Base-by-base conservation (phyloP, 202 grass and related monocot species). In the Zizania palustris region DNA sequence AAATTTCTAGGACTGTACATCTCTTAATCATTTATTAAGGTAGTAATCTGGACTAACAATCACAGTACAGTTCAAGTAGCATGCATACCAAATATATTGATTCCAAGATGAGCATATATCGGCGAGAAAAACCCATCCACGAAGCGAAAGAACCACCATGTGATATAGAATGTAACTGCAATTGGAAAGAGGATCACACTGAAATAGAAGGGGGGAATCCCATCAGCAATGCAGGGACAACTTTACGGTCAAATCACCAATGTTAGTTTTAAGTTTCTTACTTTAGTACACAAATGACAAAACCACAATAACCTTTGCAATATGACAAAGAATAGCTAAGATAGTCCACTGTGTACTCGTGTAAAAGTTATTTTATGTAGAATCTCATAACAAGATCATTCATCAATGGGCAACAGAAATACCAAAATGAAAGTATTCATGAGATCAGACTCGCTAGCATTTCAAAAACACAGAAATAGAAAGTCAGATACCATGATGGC, bases 101-200 rank as follows among this genome's bases (percentile, higher is more conserved):
- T 92, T 65, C 87, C 87, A 10, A 90, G 80, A 72, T 88, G 89
- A 72, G 80, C 82, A 92, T 96, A 96, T 59, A 96, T 90, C 54
- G 89, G 93, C 44, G 93, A 96, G 78, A 96, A 96, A 87, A 96
- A 92, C 1, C 90, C 90, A 76, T 96, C 93, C 41, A 96, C 93
- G 82, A 96, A 92, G 37, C 72, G 21, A 78, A 96, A 90, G 79
- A 96, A 92, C 93, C 93, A 96, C 89, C 93, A 96, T 34, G 93
- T 96, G 67, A 92, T 85, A 78, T 96, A 96, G 76, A 96, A 96
- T 58, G 93, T 96, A 49, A 96, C 79, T 54, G 93, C 87, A 37
- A 96, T 96, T 42, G 93, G 93, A 60, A 96, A 85, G 22, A 96
- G 81, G 78, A 96, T 96, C 60, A 96, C 84, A 73, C 93, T 96